These are phyloP conservation scores for Marchantia polymorpha DNA, from an alignment of 225 moss, liverwort and hornwort species.

Conservation along the genomic window DNA sequence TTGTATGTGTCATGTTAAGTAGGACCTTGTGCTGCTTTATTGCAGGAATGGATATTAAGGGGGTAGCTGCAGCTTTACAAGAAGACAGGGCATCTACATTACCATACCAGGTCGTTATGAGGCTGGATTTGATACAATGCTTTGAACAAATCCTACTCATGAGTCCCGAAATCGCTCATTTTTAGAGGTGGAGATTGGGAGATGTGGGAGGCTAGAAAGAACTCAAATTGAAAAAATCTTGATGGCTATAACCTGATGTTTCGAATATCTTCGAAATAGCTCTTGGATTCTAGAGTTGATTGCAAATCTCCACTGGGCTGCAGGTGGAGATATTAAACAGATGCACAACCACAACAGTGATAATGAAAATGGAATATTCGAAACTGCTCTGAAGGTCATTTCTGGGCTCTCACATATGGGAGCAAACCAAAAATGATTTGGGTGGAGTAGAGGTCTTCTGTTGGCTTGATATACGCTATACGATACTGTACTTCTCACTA, in stretches of 20 bases:
- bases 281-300: slow-evolving; percentile 33
- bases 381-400: slow-evolving; percentile 43
- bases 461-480: neutral
- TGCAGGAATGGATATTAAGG: slow-evolving; percentile 99
- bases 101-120: slow-evolving; percentile 46
- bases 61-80: slow-evolving; percentile 88
- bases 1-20: slow-evolving; percentile 20
- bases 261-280: neutral
- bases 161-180: neutral
- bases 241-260: neutral
- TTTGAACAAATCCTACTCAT: neutral
- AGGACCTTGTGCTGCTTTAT: slow-evolving; percentile 40
- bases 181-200: neutral
- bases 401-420: slow-evolving; percentile 18
- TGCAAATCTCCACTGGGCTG: slow-evolving; percentile 40
- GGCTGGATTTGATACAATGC: slow-evolving; percentile 20
- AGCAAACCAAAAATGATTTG: neutral
- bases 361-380: slow-evolving; percentile 28
- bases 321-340: slow-evolving; percentile 93
- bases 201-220: neutral
- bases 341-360: slow-evolving; percentile 45
- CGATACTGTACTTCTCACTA: neutral
- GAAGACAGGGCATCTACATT: slow-evolving; percentile 54
- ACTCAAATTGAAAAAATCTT: neutral
- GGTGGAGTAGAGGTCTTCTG: slow-evolving; percentile 3